Evolutionary conservation across 176 grass and related monocot genomes (phyloP).

Genomic region (Saccharum officinarum): DNA sequence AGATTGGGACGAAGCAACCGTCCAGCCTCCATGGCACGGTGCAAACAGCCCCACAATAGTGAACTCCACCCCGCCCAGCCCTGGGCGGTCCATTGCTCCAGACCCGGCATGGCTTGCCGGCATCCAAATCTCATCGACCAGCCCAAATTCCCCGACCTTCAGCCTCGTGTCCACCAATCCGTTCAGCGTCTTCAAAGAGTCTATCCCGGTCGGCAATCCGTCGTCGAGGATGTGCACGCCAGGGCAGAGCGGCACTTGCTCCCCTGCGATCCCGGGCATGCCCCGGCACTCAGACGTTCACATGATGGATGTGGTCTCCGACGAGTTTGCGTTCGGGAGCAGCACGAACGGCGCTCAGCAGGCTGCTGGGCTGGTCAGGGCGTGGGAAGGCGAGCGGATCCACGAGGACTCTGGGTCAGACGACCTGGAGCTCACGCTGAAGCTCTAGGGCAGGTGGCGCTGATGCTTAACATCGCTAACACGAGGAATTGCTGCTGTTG

Average conservation of each 20-base stretch:
- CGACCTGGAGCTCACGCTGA: conserved; percentile 85
- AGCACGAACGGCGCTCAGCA: conserved; percentile 41
- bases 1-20: conserved; percentile 48
- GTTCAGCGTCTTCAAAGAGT: conserved; percentile 66
- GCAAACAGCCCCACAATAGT: conserved; percentile 61
- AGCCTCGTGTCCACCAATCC: conserved; percentile 84
- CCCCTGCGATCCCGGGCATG: conserved; percentile 52
- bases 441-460: conserved; percentile 40
- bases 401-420: conserved; percentile 83
- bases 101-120: conserved; percentile 76
- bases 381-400: conserved; percentile 95
- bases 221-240: conserved; percentile 69
- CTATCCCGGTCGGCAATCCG: conserved; percentile 13
- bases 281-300: conserved; percentile 42
- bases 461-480: conserved; percentile 40
- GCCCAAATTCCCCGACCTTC: conserved; percentile 73
- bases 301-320: conserved; percentile 52
- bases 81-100: conserved; percentile 33
- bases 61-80: conserved; percentile 74
- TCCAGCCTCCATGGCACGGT: conserved; percentile 62
- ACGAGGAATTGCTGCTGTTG: conserved; percentile 12
- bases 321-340: conserved; percentile 93
- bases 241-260: conserved; percentile 82
- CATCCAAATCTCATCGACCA: conserved; percentile 64
- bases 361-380: conserved; percentile 48